Base-by-base conservation (phyloP, 2,329 filamentous ascomycete species). In the Aspergillus sp. region DNA sequence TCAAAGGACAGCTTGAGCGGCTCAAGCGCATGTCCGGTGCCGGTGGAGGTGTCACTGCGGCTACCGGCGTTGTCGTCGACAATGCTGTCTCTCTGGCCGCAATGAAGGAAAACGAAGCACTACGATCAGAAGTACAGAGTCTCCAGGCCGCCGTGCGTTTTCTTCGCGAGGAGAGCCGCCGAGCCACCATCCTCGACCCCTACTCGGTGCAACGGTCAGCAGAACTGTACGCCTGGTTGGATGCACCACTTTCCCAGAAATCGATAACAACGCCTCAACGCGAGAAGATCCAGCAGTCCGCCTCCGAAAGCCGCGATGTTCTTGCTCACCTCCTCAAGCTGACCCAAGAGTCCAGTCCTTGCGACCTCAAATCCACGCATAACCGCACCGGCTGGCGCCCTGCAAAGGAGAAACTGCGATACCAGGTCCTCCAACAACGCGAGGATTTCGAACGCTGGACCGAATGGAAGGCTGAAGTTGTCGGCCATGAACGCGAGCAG, bases 91-190 rank as follows among this genome's bases (percentile, higher is more conserved):
- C 78, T 8, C 62, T 80, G 22, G 77, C 75, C 7, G 71, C 77
- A 19, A 76, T 79, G 71, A 74, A 73, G n/a, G 77, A 80, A 66
- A 80, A 80, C 56, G 79, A 80, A 62, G 68, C 72, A 55, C 74
- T 80, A 28, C 76, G 79, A 30, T 69, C 75, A 15, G 80, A 82
- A 62, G 75, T 82, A 22, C 69, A 70, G 55, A 77, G 72, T 64
- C 74, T 82, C 13, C 79, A 81, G 71, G 75, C 79, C n/a, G 78
- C 80, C 1, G 76, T 82, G 7, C 78, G 80, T 52, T 81, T 77
- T 67, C 68, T 82, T 7, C 78, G 79, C 38, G 76, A 79, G 56
- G 80, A 82, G 54, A 81, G 80, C 61, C 75, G 76, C 28, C 77
- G 77, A 28, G 68, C 72, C 23, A 78, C 72, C 53, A 70, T 78